Evolutionary conservation across 2,329 filamentous ascomycete species (phyloP).

Genomic region (Xylaria sp.): DNA sequence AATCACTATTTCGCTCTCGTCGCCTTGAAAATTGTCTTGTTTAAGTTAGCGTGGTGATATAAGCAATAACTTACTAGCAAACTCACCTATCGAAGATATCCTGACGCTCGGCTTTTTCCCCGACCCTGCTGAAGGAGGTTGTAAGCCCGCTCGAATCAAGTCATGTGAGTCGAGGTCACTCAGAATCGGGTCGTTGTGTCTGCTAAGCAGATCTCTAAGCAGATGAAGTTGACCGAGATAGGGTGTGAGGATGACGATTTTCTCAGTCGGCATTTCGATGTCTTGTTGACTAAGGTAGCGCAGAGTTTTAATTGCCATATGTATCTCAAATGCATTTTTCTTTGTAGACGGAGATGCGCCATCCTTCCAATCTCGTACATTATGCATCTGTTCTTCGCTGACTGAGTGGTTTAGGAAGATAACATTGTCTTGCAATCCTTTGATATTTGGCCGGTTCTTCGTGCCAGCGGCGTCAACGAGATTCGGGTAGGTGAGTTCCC

Average conservation of each 20-base stretch:
- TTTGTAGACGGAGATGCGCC: conserved; percentile 57
- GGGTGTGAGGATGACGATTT: conserved; percentile 72
- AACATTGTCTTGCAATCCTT: conserved; percentile 64
- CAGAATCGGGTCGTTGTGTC: conserved; percentile 67
- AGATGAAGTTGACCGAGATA: conserved; percentile 72
- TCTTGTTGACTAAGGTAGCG: conserved; percentile 74
- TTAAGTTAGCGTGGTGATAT: conserved; percentile 6
- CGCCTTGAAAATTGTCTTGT: conserved; percentile 78
- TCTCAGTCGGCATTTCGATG: conserved; percentile 59
- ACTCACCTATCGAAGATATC: conserved; percentile 72
- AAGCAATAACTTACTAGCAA: background rate
- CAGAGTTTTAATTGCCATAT: conserved; percentile 70
- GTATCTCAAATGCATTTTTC: conserved; percentile 68
- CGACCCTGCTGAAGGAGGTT: conserved; percentile 58
- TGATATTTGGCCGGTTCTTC: conserved; percentile 49
- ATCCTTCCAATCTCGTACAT: conserved; percentile 58
- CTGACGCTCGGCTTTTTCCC: conserved; percentile 58
- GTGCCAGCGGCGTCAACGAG: conserved; percentile 61
- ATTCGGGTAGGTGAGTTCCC: conserved; percentile 65
- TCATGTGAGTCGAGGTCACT: conserved; percentile 72
- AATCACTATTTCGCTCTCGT: conserved; percentile 78
- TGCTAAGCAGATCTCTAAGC: conserved; percentile 57
- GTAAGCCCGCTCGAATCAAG: conserved; percentile 65
- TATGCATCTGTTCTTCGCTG: conserved; percentile 53
- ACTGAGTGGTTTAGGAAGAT: conserved; percentile 68